These are phyloP conservation scores for Begonia masoniana DNA, from an alignment of 306 rosid genomes.

Conservation along the genomic window DNA sequence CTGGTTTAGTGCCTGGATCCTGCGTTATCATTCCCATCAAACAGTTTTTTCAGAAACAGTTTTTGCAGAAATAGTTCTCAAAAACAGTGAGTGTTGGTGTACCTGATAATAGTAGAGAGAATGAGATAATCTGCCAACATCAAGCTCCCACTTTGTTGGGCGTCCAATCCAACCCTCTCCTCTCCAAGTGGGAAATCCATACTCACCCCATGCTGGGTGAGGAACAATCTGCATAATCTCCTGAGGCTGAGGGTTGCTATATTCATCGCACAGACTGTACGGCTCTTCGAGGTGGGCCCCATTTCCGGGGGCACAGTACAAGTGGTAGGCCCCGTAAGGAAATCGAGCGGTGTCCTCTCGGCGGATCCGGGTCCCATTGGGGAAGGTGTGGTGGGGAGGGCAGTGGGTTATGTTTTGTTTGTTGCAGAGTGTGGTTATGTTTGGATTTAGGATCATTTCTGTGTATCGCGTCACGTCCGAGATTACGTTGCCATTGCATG, in stretches of 20 bases:
- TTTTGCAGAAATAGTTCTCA: neutral
- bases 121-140: slow-evolving; percentile 37
- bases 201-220: slow-evolving; percentile 45
- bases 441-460: slow-evolving; percentile 45
- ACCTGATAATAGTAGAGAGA: slow-evolving; percentile 47
- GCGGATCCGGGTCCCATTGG: slow-evolving; percentile 22
- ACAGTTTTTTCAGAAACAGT: neutral
- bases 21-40: slow-evolving; percentile 1
- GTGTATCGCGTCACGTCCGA: slow-evolving; percentile 44
- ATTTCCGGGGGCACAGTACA: slow-evolving; percentile 42
- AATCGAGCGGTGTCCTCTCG: slow-evolving; percentile 39
- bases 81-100: neutral
- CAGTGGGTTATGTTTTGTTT: slow-evolving; percentile 27
- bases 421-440: slow-evolving; percentile 28
- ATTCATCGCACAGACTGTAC: slow-evolving; percentile 41
- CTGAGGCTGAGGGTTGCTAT: slow-evolving; percentile 51
- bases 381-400: slow-evolving; percentile 36
- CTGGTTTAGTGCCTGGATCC: slow-evolving; percentile 45
- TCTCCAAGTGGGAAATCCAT: slow-evolving; percentile 35
- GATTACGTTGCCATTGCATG: slow-evolving; percentile 28
- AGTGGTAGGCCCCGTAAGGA: slow-evolving; percentile 46
- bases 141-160: slow-evolving; percentile 44
- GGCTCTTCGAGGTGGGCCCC: slow-evolving; percentile 27
- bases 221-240: slow-evolving; percentile 49
- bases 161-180: slow-evolving; percentile 57